These are phyloP conservation scores for Anethum foeniculum DNA, from an alignment of 140 eudicot genomes.

Conservation along the genomic window DNA sequence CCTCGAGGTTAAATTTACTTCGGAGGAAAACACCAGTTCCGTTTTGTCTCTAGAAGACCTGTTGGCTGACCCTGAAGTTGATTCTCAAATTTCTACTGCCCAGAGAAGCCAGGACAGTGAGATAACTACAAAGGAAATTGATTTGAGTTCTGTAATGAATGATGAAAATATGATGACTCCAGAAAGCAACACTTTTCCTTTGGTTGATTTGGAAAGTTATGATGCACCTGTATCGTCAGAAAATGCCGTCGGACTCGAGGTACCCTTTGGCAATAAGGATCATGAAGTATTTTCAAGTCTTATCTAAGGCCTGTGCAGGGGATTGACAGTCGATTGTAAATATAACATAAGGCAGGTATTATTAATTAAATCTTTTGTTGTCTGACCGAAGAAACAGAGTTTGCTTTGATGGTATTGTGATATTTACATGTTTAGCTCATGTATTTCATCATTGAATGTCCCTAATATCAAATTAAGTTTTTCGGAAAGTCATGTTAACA, in stretches of 20 bases:
- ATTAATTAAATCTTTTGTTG: background rate
- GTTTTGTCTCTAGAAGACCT: constrained; percentile 33
- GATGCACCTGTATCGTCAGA: constrained; percentile 10
- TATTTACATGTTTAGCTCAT: background rate
- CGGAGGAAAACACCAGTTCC: background rate
- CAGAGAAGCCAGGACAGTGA: constrained; percentile 7
- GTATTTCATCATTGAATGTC: background rate
- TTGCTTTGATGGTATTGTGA: background rate
- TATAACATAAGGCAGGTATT: background rate
- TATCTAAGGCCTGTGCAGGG: constrained; percentile 17
- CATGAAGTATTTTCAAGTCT: constrained; percentile 22
- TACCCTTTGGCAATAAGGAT: constrained; percentile 5
- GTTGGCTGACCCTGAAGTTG: constrained; percentile 16
- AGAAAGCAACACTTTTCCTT: constrained; percentile 9
- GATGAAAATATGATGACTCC: constrained; percentile 1
- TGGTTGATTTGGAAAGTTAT: constrained; percentile 21
- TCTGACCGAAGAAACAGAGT: background rate
- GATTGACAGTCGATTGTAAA: background rate
- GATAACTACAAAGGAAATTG: constrained; percentile 1
- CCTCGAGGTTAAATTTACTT: constrained; percentile 37
- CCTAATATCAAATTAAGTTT: background rate
- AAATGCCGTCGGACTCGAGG: background rate
- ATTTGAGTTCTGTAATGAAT: constrained; percentile 8
- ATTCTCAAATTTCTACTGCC: constrained; percentile 9
- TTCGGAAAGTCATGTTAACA: background rate